phyloP scores from a whole-genome alignment of 305 asterid genomes.

The Fraxinus paxiana region DNA sequence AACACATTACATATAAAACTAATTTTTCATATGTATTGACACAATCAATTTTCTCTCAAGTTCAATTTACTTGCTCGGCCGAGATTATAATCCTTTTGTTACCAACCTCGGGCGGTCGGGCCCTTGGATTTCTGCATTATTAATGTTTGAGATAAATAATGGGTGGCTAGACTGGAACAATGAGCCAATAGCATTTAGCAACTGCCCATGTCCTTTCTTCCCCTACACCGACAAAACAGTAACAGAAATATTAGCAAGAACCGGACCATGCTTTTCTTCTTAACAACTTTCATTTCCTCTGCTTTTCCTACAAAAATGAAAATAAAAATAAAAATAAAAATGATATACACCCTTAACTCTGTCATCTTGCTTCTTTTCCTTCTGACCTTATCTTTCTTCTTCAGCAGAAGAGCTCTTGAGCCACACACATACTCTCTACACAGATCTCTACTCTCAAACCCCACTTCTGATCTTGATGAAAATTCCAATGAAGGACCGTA shows the following conservation, averaged over 20 bases:
- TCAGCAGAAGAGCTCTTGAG: conserved; percentile 42
- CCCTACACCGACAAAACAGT: neutral
- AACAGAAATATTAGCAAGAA: neutral
- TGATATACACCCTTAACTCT: conserved; percentile 29
- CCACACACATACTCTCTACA: conserved; percentile 31
- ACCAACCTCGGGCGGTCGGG: no score
- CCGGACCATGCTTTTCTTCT: conserved; percentile 30
- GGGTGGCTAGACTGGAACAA: neutral
- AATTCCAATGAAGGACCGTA: conserved; percentile 6
- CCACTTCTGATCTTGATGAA: conserved; percentile 20
- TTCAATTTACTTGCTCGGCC: no score
- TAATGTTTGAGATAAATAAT: no score
- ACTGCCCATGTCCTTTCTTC: neutral
- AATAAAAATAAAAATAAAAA: conserved; percentile 1
- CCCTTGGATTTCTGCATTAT: no score
- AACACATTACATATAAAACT: no score
- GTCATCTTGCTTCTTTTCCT: conserved; percentile 34
- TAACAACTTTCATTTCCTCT: conserved; percentile 30
- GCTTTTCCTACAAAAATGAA: conserved; percentile 13
- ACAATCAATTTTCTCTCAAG: no score
- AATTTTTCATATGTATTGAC: no score
- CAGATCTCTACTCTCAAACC: conserved; percentile 28
- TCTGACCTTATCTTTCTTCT: conserved; percentile 40
- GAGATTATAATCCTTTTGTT: no score
- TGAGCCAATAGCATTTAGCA: neutral